Evolutionary conservation across 2,329 filamentous ascomycete species (phyloP).

Genomic region (Aspergillus awamori): DNA sequence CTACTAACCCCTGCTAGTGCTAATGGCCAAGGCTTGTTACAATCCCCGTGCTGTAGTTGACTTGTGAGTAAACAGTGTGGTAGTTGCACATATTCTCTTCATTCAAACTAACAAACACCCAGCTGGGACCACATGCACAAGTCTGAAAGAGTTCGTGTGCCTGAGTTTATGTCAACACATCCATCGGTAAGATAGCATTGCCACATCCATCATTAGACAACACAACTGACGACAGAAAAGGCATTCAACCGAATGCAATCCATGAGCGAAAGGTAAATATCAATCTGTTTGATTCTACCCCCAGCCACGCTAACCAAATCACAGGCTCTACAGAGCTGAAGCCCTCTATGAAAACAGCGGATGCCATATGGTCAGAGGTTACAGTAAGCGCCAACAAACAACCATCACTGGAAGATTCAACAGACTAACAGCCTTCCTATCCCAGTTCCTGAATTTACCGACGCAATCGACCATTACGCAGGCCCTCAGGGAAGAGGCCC

Average conservation of each 20-base stretch:
- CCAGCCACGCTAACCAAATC: conserved; percentile 17
- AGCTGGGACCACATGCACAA: conserved; percentile 57
- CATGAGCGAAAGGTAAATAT: conserved; percentile 54
- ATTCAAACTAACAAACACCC: conserved; percentile 4
- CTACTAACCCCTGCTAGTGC: conserved; percentile 44
- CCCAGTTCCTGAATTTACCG: neutral
- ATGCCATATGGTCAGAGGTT: conserved; percentile 27
- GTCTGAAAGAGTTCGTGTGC: conserved; percentile 38
- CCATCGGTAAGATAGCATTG: conserved; percentile 47
- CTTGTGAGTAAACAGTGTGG: conserved; percentile 41
- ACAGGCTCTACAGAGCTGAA: conserved; percentile 46
- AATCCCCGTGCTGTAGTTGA: conserved; percentile 58
- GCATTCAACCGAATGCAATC: conserved; percentile 54
- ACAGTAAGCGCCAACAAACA: neutral
- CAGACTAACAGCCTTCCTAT: neutral
- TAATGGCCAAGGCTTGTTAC: conserved; percentile 66
- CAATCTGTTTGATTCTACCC: neutral
- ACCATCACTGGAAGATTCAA: neutral
- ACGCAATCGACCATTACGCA: neutral
- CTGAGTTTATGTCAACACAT: conserved; percentile 64
- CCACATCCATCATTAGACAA: neutral
- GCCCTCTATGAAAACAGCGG: conserved; percentile 43
- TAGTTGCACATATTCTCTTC: conserved; percentile 3
- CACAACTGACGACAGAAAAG: conserved; percentile 8
- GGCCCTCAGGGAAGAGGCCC: too few species aligned